Evolutionary conservation across 2,329 filamentous ascomycete species (phyloP).

Genomic region (Dichotomopilus funicola): DNA sequence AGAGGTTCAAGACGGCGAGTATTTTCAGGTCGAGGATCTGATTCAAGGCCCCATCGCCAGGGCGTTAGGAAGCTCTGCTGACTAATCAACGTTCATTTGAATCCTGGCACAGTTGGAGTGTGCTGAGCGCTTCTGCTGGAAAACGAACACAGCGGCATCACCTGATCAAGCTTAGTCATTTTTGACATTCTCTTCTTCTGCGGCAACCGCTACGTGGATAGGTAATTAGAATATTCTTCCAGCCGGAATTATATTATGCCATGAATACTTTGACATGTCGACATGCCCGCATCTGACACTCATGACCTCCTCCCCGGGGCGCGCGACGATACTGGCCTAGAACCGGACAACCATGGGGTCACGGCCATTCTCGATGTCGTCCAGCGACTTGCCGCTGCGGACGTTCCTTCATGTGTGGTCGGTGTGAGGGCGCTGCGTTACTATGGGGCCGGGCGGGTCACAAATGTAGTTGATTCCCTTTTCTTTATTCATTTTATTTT

Average conservation of each 20-base stretch:
- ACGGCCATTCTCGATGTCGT: not conserved
- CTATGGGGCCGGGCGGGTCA: not conserved
- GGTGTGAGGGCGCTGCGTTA: slow-evolving; percentile 3
- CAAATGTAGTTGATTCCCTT: not conserved
- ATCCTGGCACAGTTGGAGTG: not conserved
- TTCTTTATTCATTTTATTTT: too few relatives aligned
- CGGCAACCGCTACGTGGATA: not conserved
- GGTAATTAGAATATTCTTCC: too few relatives aligned
- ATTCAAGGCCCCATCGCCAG: too few relatives aligned
- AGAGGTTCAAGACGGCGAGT: too few relatives aligned
- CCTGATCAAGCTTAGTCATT: not conserved
- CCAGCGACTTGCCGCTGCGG: not conserved
- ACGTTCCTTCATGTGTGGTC: not conserved
- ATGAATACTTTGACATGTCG: too few relatives aligned
- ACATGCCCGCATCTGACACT: too few relatives aligned
- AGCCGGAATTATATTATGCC: too few relatives aligned
- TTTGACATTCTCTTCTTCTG: not conserved
- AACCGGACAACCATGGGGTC: not conserved
- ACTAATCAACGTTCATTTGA: not conserved
- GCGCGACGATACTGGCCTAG: too few relatives aligned
- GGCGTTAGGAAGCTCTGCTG: too few relatives aligned
- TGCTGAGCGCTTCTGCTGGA: not conserved
- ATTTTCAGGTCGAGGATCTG: too few relatives aligned
- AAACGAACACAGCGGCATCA: not conserved
- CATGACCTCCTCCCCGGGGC: too few relatives aligned